These are phyloP conservation scores for Xylaria sp. DNA, from an alignment of 2,329 filamentous ascomycete genomes.

Conservation along the genomic window DNA sequence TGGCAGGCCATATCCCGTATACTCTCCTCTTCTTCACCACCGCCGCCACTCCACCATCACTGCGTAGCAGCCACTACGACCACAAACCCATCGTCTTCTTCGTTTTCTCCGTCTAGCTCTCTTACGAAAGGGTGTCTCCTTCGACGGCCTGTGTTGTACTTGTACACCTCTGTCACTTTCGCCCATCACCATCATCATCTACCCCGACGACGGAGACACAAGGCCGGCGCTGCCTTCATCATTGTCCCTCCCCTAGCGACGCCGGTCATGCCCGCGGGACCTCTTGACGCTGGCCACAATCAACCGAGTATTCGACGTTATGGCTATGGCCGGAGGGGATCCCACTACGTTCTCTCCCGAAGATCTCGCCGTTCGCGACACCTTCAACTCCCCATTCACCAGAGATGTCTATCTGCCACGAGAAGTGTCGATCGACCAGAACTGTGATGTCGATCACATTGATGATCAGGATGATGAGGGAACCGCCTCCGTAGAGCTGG, in stretches of 20 bases:
- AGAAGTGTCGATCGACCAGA: constrained; percentile 44
- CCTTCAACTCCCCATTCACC: constrained; percentile 47
- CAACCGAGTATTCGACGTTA: constrained; percentile 39
- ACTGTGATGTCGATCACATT: constrained; percentile 31
- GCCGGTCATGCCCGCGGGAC: constrained; percentile 43
- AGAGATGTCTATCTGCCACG: constrained; percentile 46
- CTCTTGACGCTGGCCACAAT: constrained; percentile 25
- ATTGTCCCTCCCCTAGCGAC: not conserved
- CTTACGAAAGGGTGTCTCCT: not conserved
- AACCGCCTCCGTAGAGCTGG: constrained; percentile 56
- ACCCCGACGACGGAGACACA: constrained; percentile 24
- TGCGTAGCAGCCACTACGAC: not conserved
- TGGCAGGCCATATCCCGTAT: not conserved
- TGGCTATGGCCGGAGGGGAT: constrained; percentile 44
- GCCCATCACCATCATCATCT: constrained; percentile 1
- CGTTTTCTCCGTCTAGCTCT: not conserved
- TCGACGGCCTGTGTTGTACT: not conserved
- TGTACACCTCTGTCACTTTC: constrained; percentile 3
- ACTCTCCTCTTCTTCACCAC: constrained; percentile 21
- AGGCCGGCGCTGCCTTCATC: constrained; percentile 12
- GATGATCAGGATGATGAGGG: constrained; percentile 52
- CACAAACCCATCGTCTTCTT: not conserved
- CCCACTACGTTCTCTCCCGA: constrained; percentile 43
- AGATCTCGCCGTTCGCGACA: constrained; percentile 38
- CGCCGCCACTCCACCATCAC: not conserved